Evolutionary conservation across 805 yeast genomes (phyloP).

Genomic region (Starmerella bacillaris): DNA sequence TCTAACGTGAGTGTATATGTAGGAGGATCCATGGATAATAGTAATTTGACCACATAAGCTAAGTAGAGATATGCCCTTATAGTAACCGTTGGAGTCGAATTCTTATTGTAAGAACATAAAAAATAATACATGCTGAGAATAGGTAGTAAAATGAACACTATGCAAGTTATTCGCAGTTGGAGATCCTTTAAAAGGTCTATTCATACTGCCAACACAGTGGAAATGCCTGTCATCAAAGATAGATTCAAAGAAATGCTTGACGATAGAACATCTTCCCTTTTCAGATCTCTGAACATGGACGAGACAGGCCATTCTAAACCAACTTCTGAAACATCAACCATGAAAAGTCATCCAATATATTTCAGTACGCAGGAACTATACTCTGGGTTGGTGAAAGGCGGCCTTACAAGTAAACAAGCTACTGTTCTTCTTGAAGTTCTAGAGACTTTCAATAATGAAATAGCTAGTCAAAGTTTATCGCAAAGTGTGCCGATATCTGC

Average conservation of each 20-base stretch:
- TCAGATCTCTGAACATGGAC: conserved; percentile 7
- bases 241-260: conserved; percentile 14
- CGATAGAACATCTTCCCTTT: conserved; percentile 13
- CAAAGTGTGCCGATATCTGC: conserved; percentile 35
- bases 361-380: conserved; percentile 50
- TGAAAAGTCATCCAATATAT: conserved; percentile 6
- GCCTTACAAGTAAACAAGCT: conserved; percentile 45
- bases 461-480: conserved; percentile 22
- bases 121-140: too few species aligned
- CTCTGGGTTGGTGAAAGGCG: conserved; percentile 34
- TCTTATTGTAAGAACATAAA: too few species aligned
- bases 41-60: too few species aligned
- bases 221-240: conserved; percentile 1
- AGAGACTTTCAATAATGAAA: conserved; percentile 23
- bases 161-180: too few species aligned
- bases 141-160: too few species aligned
- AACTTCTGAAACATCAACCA: neutral
- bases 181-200: too few species aligned
- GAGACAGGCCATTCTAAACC: conserved; percentile 1
- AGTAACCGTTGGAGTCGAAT: too few species aligned
- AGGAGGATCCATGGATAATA: too few species aligned
- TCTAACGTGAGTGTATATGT: too few species aligned
- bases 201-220: neutral
- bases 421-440: conserved; percentile 35
- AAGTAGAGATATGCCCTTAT: too few species aligned